Conservation (phyloP, 805 yeast species). For the Kazachstania bromeliacearum region DNA sequence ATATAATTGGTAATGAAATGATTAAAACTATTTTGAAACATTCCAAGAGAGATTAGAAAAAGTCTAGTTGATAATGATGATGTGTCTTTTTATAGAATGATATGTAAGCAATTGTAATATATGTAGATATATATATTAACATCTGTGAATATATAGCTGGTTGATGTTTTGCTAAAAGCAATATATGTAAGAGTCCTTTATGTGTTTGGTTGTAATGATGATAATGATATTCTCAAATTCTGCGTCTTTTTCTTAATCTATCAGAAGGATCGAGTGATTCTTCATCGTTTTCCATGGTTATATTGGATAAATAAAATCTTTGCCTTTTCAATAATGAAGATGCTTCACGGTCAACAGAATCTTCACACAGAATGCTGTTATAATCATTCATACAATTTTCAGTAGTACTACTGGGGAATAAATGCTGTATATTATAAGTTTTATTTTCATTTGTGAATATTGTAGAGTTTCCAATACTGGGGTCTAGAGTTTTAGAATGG, state of each 20-base stretch:
- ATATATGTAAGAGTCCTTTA: background rate
- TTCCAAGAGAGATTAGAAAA: slow-evolving; percentile 6
- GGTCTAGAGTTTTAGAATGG: too few relatives aligned
- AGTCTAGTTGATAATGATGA: background rate
- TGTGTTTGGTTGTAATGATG: background rate
- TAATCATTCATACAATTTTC: too few relatives aligned
- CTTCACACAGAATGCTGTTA: too few relatives aligned
- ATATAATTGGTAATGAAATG: slow-evolving; percentile 87
- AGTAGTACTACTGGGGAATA: too few relatives aligned
- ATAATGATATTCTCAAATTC: background rate
- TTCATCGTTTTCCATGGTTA: too few relatives aligned
- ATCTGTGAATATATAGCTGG: too few relatives aligned
- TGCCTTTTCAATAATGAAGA: too few relatives aligned
- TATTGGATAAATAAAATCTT: too few relatives aligned
- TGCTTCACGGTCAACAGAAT: too few relatives aligned
- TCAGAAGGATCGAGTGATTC: background rate
- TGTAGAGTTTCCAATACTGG: too few relatives aligned
- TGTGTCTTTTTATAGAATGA: slow-evolving; percentile 1
- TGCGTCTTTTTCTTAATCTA: background rate
- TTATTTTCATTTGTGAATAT: too few relatives aligned
- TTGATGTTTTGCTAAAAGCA: background rate
- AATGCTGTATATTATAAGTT: too few relatives aligned
- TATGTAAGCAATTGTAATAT: background rate
- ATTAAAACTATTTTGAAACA: slow-evolving; percentile 59
- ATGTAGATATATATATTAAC: background rate